phyloP scores from a whole-genome alignment of 306 rosid genomes.

The Gastrolobium villosum region DNA sequence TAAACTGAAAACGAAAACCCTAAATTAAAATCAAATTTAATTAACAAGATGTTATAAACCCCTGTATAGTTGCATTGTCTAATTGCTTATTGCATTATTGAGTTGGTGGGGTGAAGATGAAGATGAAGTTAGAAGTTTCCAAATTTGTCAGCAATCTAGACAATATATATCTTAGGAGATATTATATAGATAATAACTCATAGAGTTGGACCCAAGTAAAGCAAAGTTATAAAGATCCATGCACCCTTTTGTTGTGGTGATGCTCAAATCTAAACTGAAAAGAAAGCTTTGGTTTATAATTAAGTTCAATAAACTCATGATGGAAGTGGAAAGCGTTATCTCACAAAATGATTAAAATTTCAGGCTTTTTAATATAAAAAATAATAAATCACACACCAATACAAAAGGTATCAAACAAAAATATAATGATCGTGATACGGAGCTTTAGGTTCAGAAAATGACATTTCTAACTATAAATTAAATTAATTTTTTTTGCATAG shows the following conservation, averaged over 20 bases:
- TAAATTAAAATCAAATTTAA: not conserved
- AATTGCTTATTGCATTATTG: not conserved
- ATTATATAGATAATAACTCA: not conserved
- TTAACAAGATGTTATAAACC: not conserved
- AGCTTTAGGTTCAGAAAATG: too few relatives aligned
- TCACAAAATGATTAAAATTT: too few relatives aligned
- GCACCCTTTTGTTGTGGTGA: not conserved
- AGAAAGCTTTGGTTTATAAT: conserved; percentile 7
- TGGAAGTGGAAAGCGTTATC: conserved; percentile 23
- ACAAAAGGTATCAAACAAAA: too few relatives aligned
- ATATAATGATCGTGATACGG: too few relatives aligned
- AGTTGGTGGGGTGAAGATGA: not conserved
- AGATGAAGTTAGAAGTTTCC: conserved; percentile 23
- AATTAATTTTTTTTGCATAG: too few relatives aligned
- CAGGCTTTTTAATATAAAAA: too few relatives aligned
- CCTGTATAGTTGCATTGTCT: not conserved
- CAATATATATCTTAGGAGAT: not conserved
- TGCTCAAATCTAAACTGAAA: conserved; percentile 22
- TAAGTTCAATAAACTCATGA: not conserved
- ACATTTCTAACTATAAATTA: too few relatives aligned
- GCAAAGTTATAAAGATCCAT: not conserved
- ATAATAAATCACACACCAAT: too few relatives aligned
- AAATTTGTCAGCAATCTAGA: conserved; percentile 5
- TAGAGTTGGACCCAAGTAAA: not conserved
- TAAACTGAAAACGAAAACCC: too few relatives aligned